Percentiles rank a stretch among this genome's conserved stretches.
These are phyloP conservation scores for Coemansia sp. DNA, from an alignment of 192 early-diverging fungal species.

Conservation along the genomic window DNA sequence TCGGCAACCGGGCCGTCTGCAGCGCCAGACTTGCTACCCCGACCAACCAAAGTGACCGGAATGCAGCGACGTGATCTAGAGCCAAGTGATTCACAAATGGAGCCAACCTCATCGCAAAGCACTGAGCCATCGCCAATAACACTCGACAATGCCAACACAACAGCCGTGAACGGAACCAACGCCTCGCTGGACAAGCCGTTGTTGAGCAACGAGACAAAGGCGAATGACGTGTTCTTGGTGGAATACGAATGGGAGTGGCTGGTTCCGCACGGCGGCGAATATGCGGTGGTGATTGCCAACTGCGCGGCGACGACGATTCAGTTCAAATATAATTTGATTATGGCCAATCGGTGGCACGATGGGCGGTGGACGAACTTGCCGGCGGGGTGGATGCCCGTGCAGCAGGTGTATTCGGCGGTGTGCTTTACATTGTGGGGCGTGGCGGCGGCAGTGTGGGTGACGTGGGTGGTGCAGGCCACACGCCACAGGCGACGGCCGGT, in stretches of 20 bases:
- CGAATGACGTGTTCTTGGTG: conserved; percentile 48
- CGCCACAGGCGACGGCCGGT: conserved; percentile 8
- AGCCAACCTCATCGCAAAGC: not conserved
- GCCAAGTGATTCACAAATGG: not conserved
- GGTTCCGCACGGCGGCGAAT: conserved; percentile 43
- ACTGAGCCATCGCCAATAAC: conserved; percentile 1
- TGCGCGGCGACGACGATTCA: conserved; percentile 50
- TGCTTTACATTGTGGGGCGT: conserved; percentile 39
- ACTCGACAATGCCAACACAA: not conserved
- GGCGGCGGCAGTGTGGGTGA: conserved; percentile 22
- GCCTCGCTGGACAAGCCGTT: conserved; percentile 15
- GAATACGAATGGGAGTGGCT: conserved; percentile 54
- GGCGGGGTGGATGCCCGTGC: conserved; percentile 51
- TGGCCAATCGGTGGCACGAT: conserved; percentile 48
- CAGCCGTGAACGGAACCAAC: not conserved
- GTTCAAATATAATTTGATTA: conserved; percentile 54
- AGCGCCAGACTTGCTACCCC: conserved; percentile 14
- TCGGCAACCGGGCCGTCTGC: conserved; percentile 25
- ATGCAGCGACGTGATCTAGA: conserved; percentile 12
- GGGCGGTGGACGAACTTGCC: conserved; percentile 46
- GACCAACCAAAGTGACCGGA: conserved; percentile 26
- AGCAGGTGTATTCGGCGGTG: conserved; percentile 28
- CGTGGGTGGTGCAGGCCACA: conserved; percentile 7
- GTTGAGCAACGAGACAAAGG: conserved; percentile 29
- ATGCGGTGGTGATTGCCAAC: conserved; percentile 51